Conservation (phyloP, 1,284 basidiomycete genomes). For the Erythrobasidium hasegawianum region DNA sequence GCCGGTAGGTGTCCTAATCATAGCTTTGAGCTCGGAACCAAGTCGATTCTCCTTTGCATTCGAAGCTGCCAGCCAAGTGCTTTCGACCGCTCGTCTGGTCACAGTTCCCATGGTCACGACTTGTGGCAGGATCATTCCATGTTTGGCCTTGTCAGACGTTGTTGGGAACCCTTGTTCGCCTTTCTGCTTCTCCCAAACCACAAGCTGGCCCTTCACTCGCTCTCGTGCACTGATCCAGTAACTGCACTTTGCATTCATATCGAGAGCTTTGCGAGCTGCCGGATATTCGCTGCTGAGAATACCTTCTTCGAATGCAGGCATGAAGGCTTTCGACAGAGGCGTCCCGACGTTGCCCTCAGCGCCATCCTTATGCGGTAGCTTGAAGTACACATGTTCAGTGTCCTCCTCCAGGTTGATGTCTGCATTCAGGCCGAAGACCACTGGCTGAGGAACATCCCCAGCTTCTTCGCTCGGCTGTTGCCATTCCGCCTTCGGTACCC, state of each 20-base stretch:
- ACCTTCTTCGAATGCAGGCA: conserved; percentile 81
- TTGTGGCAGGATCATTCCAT: conserved; percentile 91
- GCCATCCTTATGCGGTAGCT: conserved; percentile 93
- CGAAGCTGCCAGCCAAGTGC: conserved; percentile 96
- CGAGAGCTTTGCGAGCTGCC: conserved; percentile 76
- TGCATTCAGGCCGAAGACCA: conserved; percentile 59
- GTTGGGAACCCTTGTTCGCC: conserved; percentile 16
- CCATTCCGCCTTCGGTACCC: conserved; percentile 57
- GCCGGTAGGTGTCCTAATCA: conserved; percentile 89
- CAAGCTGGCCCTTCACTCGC: conserved; percentile 87
- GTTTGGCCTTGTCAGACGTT: conserved; percentile 55
- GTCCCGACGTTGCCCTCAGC: conserved; percentile 90
- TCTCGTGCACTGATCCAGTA: conserved; percentile 97
- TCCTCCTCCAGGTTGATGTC: conserved; percentile 59
- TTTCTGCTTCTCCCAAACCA: conserved; percentile 63
- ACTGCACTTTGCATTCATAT: conserved; percentile 90
- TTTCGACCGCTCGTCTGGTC: conserved; percentile 93
- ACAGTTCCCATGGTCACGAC: conserved; percentile 98
- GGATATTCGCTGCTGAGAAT: conserved; percentile 61
- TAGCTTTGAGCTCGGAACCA: conserved; percentile 94
- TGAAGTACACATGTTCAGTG: conserved; percentile 64
- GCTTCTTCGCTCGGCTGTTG: conserved; percentile 9
- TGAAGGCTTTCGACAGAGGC: conserved; percentile 83
- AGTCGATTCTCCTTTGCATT: conserved; percentile 97
- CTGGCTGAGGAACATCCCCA: conserved; percentile 34